Evolutionary conservation across 441 rosid species (phyloP), one percentile per base, ranked within the genome.

Genomic region (Metrosideros polymorpha): DNA sequence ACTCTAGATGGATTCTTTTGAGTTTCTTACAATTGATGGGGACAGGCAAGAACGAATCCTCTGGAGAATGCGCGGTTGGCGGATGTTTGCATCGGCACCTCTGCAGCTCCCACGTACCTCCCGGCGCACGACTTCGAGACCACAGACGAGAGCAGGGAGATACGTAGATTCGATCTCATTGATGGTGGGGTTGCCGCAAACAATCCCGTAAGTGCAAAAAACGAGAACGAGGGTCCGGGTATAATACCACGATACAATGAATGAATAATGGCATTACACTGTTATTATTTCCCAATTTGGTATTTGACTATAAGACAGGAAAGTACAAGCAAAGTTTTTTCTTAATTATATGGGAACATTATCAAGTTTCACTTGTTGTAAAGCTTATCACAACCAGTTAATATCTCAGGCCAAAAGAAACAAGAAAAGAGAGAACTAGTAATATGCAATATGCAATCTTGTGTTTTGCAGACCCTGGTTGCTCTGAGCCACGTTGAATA

Each of bases 31-130:
- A 19, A 54, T 54, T 54, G 57, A 54, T 54, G 52, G 15, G 12
- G 14, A 29, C 84, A 89, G 91, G 91, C 86, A 7, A 84, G 63
- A 57, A 82, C 19, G 9, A 47, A 88, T 83, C 53, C 84, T 52
- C 51, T 85, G 82, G 88, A 87, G 79, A 84, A 90, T 90, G 89
- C 87, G 19, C 84, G 82, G 29, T 57, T 90, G 84, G 88, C 86
- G 4, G 87, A 88, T 75, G 53, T 88, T 19, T 88, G 87, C 61
- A 35, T 88, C 32, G 76, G 87, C 39, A 88, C 87, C 35, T 45
- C 84, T 24, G 89, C 89, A 45, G 85, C 87, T 25, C 89, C 87
- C 22, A 85, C 85, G 12, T 88, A 10, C 35, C 55, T 88, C n/a
- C 89, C 87, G 27, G 79, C 85, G 2, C 53, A 88, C 83, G 19